Conservation (phyloP, 441 rosid genomes). For the Mallotus repandus region DNA sequence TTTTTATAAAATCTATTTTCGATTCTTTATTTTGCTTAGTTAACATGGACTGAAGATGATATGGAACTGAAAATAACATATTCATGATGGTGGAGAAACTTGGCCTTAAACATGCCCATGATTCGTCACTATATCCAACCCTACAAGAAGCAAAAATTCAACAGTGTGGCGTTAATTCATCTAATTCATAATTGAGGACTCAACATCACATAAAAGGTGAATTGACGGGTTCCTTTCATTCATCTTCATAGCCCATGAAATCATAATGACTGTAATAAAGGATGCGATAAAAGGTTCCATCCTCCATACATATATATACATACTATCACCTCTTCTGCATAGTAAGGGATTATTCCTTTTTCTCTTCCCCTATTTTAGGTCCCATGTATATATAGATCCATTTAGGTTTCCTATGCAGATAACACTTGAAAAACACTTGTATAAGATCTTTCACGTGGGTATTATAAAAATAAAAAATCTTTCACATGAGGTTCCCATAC, state of each 20-base stretch:
- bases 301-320: neutral
- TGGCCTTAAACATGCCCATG: neutral
- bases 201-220: neutral
- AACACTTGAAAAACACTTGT: conserved; percentile 5
- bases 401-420: conserved; percentile 1
- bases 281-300: conserved; percentile 19
- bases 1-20: no score
- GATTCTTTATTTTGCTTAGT: no score
- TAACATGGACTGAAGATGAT: no score
- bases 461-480: no score
- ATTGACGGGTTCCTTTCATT: conserved; percentile 6
- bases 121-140: neutral
- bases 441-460: neutral
- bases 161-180: neutral
- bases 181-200: neutral
- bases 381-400: conserved; percentile 5
- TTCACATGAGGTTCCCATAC: neutral
- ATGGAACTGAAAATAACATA: neutral
- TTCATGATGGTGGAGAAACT: neutral
- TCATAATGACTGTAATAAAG: neutral
- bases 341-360: neutral
- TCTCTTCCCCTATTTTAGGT: neutral
- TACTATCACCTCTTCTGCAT: neutral
- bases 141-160: conserved; percentile 5
- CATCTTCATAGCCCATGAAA: neutral